phyloP scores from a whole-genome alignment of 2,329 filamentous ascomycete genomes.

The Madurella mycetomatis region DNA sequence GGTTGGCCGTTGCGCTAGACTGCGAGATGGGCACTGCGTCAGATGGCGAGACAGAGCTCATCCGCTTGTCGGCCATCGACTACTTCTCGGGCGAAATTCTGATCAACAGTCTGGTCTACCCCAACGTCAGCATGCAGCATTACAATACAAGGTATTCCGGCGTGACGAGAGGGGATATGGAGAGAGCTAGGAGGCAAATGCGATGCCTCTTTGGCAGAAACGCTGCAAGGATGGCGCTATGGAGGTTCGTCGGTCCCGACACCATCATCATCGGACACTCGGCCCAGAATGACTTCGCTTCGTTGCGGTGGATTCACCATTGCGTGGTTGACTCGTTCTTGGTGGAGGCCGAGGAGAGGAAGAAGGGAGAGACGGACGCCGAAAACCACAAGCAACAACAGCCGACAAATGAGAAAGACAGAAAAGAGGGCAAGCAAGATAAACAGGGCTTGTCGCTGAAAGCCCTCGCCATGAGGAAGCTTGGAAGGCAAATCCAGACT shows the following conservation, averaged over 20 bases:
- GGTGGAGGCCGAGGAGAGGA: slow-evolving; percentile 28
- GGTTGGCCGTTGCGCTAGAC: slow-evolving; percentile 34
- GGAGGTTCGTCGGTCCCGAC: slow-evolving; percentile 39
- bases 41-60: slow-evolving; percentile 45
- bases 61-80: slow-evolving; percentile 48
- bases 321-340: slow-evolving; percentile 43
- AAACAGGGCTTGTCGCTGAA: slow-evolving; percentile 12
- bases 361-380: slow-evolving; percentile 5
- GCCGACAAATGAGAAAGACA: slow-evolving; percentile 8
- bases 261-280: slow-evolving; percentile 49
- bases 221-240: slow-evolving; percentile 40
- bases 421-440: neutral
- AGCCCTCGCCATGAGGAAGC: slow-evolving; percentile 11
- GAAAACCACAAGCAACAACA: neutral
- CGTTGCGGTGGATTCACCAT: slow-evolving; percentile 46
- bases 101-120: slow-evolving; percentile 48
- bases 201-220: slow-evolving; percentile 39
- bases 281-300: slow-evolving; percentile 38
- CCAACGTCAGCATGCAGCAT: slow-evolving; percentile 42
- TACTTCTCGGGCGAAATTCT: slow-evolving; percentile 46
- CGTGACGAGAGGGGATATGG: slow-evolving; percentile 38
- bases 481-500: slow-evolving; percentile 13
- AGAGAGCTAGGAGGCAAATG: slow-evolving; percentile 29
- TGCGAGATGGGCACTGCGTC: slow-evolving; percentile 51
- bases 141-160: slow-evolving; percentile 50